Evolutionary conservation across 2,329 filamentous ascomycete species (phyloP), one percentile per base, ranked within the genome.

Genomic region (Xylariaceae sp.): DNA sequence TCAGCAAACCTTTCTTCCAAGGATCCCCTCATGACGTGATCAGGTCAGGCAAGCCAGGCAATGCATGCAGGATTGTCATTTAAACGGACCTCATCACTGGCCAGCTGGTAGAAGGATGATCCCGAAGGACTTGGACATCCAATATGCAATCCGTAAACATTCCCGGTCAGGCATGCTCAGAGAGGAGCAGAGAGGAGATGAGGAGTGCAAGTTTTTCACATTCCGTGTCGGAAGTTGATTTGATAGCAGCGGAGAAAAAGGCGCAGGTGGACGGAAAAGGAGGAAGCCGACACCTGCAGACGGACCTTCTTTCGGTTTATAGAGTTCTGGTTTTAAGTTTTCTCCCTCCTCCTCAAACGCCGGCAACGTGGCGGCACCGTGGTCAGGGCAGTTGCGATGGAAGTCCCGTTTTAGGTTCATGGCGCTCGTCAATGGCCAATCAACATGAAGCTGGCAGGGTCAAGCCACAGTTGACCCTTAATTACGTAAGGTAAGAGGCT

Each of bases 341-440:
- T 1, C 5, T 4, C 23, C 5, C 5, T 30, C 23, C 23, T 30
- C 23, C 23, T 30, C 23, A 30, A 30, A 4, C 23, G 23, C 23
- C 23, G 23, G 4, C 23, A 30, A 30, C 23, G 23, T 30, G 23
- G 23, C 23, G 23, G 23, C 23, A 30, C 23, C 23, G 23, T 18
- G 17, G 17, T 30, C 23, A 30, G 23, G 23, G 23, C 23, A 30
- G 23, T 30, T 30, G 23, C 23, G 23, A 30, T 30, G 23, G 23
- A 30, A 30, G 23, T 30, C 23, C 23, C 23, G 5, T 30, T 30
- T 5, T 30, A 30, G 23, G 23, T 4, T 30, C 4, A 30, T 30
- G 23, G 37, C 11, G 11, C 37, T 42, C 11, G 11, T 42, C 37
- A 42, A 18, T 3, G 51, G 48, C 58, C 61, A 63, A 63, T 61